Evolutionary conservation across 805 yeast genomes (phyloP).

Genomic region (Kodamaea laetipori): DNA sequence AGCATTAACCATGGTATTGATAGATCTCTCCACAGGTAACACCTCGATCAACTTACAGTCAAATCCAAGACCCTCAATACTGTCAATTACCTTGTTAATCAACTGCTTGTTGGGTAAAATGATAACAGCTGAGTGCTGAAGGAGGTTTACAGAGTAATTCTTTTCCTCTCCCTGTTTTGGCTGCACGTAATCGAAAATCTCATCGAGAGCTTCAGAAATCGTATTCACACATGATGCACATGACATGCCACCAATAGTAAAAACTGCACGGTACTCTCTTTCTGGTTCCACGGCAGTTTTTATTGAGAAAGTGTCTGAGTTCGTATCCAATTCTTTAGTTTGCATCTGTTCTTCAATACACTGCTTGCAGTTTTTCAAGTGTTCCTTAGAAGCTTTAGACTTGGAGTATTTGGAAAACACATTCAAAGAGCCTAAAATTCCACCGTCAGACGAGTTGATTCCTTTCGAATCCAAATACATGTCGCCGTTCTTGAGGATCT

Average conservation of each 20-base stretch:
- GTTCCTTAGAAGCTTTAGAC: conserved; percentile 28
- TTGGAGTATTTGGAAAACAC: conserved; percentile 20
- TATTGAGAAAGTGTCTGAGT: conserved; percentile 18
- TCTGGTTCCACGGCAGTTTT: conserved; percentile 30
- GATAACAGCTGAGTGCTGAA: conserved; percentile 55
- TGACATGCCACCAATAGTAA: conserved; percentile 51
- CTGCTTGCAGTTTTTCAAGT: conserved; percentile 42
- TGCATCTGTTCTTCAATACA: conserved; percentile 30
- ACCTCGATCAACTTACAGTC: conserved; percentile 58
- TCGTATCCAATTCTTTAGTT: conserved; percentile 11
- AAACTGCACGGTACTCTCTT: conserved; percentile 48
- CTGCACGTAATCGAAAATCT: conserved; percentile 19
- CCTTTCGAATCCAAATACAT: conserved; percentile 13
- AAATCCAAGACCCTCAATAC: conserved; percentile 36
- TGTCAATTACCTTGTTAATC: conserved; percentile 33
- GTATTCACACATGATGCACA: conserved; percentile 41
- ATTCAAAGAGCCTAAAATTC: conserved; percentile 13
- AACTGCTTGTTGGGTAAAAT: conserved; percentile 54
- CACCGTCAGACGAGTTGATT: conserved; percentile 6
- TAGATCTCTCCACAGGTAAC: conserved; percentile 54
- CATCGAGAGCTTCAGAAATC: conserved; percentile 32
- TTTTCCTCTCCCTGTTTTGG: conserved; percentile 21
- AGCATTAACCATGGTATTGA: conserved; percentile 55
- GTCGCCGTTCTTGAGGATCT: conserved; percentile 24
- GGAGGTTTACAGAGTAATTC: conserved; percentile 51